Percentiles rank a stretch among this genome's conserved stretches.
These are phyloP conservation scores for Lentinula sp. DNA, from an alignment of 768 basidiomycete genomes.

Conservation along the genomic window DNA sequence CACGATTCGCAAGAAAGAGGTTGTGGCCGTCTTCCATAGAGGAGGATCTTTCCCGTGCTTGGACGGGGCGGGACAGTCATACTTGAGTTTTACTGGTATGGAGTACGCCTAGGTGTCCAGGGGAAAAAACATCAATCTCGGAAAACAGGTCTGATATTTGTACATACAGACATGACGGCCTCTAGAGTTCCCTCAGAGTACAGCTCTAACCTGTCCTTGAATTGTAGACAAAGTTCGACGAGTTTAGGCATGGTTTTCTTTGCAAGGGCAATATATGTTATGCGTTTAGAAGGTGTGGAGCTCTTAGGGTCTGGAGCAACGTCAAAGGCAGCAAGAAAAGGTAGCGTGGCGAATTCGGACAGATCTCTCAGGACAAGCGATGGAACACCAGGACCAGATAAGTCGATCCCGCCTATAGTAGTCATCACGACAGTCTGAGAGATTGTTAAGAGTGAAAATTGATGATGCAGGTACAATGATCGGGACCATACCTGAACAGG, in stretches of 20 bases:
- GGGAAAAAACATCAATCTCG: neutral
- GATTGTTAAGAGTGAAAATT: conserved; percentile 5
- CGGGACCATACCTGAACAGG: conserved; percentile 60
- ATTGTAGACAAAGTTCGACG: conserved; percentile 67
- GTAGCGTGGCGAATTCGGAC: conserved; percentile 79
- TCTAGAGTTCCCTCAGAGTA: conserved; percentile 84
- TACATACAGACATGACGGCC: conserved; percentile 65
- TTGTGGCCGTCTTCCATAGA: conserved; percentile 94
- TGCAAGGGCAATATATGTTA: conserved; percentile 86
- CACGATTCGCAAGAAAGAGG: conserved; percentile 66
- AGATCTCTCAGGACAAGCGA: conserved; percentile 80
- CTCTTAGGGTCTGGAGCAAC: conserved; percentile 34
- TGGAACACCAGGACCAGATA: conserved; percentile 52
- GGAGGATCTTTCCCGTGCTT: conserved; percentile 84
- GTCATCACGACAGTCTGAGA: conserved; percentile 66
- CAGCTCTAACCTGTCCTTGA: conserved; percentile 54
- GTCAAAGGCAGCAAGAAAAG: conserved; percentile 79
- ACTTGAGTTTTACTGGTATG: conserved; percentile 90
- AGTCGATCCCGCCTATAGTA: conserved; percentile 60
- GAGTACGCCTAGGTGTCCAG: conserved; percentile 61
- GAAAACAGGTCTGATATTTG: neutral
- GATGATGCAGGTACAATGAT: neutral
- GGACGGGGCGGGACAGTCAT: conserved; percentile 87
- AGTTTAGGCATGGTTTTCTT: conserved; percentile 86
- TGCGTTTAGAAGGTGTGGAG: conserved; percentile 47